Percentiles rank a stretch among this genome's conserved stretches.
Evolutionary conservation across 73 alveolate species (phyloP).

Genomic region (Effrenium voratum): DNA sequence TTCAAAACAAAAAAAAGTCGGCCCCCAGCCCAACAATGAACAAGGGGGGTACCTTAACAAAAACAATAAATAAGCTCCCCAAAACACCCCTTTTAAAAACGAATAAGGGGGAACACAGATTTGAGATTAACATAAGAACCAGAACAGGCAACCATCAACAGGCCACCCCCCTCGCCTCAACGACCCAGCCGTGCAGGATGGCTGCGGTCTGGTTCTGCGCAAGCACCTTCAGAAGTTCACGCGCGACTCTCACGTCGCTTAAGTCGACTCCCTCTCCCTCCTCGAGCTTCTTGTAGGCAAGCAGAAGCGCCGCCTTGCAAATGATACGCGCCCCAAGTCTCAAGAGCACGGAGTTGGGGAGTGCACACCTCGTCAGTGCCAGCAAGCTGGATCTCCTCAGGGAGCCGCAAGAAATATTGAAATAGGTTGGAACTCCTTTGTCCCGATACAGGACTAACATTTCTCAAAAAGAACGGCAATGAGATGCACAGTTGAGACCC

Average conservation of each 20-base stretch:
- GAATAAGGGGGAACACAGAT: too few species aligned
- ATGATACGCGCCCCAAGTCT: neutral
- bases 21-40: too few species aligned
- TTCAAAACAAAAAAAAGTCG: too few species aligned
- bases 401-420: too few species aligned
- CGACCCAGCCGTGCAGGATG: constrained; percentile 94
- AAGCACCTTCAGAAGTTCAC: constrained; percentile 21
- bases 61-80: too few species aligned
- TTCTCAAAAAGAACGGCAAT: too few species aligned
- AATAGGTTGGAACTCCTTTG: too few species aligned
- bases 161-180: constrained; percentile 15
- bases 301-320: constrained; percentile 23
- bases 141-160: too few species aligned
- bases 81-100: too few species aligned
- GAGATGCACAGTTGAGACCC: neutral
- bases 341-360: neutral
- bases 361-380: constrained; percentile 38
- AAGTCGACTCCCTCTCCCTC: neutral
- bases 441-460: too few species aligned
- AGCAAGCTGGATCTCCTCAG: constrained; percentile 70
- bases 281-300: constrained; percentile 70
- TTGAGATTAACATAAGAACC: neutral
- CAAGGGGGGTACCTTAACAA: too few species aligned
- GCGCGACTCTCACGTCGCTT: neutral
- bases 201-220: constrained; percentile 45